Conservation (phyloP, 208 protist species). For the Crithidia mellificae region DNA sequence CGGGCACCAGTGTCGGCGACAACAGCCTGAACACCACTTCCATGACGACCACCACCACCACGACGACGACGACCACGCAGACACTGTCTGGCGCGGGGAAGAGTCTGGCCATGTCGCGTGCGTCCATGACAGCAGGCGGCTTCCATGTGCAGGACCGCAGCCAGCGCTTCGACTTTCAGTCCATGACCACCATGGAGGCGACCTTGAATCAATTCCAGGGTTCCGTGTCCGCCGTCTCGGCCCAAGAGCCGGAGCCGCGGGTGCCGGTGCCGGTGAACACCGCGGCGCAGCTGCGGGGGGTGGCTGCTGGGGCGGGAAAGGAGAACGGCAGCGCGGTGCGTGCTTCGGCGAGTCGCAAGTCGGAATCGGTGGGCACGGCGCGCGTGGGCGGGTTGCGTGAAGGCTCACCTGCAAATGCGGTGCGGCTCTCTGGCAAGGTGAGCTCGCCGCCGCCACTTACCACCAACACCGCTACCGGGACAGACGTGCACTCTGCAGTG, state of each 20-base stretch:
- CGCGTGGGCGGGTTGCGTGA: constrained; percentile 11
- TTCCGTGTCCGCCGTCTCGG: constrained; percentile 6
- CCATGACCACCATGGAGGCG: constrained; percentile 29
- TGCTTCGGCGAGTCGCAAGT: neutral
- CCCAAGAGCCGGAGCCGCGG: constrained; percentile 12
- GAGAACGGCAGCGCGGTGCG: constrained; percentile 13
- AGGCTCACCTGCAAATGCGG: constrained; percentile 16
- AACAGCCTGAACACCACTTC: constrained; percentile 20
- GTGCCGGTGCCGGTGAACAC: neutral
- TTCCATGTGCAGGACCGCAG: constrained; percentile 13
- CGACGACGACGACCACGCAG: constrained; percentile 2
- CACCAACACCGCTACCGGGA: neutral
- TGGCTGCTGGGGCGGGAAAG: neutral
- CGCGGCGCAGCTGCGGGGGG: neutral
- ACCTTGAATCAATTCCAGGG: constrained; percentile 26
- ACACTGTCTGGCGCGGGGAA: constrained; percentile 1
- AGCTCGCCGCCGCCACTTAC: constrained; percentile 16
- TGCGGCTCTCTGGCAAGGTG: constrained; percentile 14
- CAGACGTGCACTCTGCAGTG: neutral
- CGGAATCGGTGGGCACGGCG: neutral
- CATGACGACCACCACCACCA: constrained; percentile 12
- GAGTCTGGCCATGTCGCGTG: constrained; percentile 17
- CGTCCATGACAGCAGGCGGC: neutral
- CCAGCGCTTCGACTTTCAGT: constrained; percentile 8
- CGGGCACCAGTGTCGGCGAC: constrained; percentile 15